A percentile compares a stretch with the other conserved stretches of the same genome.
These are phyloP conservation scores for Castanea mollissima DNA, from an alignment of 306 rosid genomes.

Conservation along the genomic window DNA sequence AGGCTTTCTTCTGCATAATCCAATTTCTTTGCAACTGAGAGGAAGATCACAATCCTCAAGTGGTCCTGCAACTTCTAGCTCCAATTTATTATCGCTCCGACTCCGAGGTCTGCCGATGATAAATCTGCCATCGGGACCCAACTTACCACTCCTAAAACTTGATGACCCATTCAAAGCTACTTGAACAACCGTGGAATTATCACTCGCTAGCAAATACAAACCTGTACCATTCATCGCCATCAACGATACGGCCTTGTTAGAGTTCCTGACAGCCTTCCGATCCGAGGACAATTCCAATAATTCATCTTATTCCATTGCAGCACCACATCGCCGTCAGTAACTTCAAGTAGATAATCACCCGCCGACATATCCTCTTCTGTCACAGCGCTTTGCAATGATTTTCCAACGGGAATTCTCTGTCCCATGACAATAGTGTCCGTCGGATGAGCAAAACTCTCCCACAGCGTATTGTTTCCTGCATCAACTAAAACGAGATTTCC, in stretches of 20 bases:
- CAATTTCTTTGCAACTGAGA: conserved; percentile 55
- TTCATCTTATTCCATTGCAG: conserved; percentile 71
- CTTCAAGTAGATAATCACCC: conserved; percentile 38
- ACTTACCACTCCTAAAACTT: conserved; percentile 50
- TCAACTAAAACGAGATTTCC: conserved; percentile 43
- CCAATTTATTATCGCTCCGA: conserved; percentile 12
- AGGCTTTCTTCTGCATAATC: conserved; percentile 48
- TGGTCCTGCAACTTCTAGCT: conserved; percentile 59
- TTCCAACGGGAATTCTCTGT: conserved; percentile 51
- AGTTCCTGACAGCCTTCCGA: conserved; percentile 33
- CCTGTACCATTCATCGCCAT: conserved; percentile 59
- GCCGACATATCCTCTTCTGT: conserved; percentile 51
- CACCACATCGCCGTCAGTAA: conserved; percentile 50
- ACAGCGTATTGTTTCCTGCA: conserved; percentile 52
- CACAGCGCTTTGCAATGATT: conserved; percentile 40
- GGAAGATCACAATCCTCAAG: conserved; percentile 58
- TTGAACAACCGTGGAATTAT: conserved; percentile 46
- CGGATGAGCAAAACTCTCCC: conserved; percentile 84
- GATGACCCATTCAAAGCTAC: conserved; percentile 33
- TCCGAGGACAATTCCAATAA: conserved; percentile 70
- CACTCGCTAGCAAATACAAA: conserved; percentile 52
- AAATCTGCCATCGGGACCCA: conserved; percentile 59
- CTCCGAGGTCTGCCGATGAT: conserved; percentile 50
- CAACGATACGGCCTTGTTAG: conserved; percentile 37
- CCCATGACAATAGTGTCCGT: conserved; percentile 79